Evolutionary conservation across 345 rosid species (phyloP), one percentile per base, ranked within the genome.

Genomic region (sweet orange (Citrus sinensis)): DNA sequence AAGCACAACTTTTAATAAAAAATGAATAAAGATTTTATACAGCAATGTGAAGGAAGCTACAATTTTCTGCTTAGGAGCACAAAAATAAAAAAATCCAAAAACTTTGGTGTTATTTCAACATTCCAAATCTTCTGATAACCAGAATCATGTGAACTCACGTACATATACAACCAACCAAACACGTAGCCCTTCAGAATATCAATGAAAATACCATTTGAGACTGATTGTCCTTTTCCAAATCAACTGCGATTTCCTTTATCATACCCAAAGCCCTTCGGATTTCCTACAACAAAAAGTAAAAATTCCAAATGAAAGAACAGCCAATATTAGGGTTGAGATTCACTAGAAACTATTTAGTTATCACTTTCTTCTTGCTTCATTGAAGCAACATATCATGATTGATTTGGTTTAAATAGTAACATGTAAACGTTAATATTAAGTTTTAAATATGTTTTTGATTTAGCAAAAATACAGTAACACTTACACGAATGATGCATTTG

Each of bases 201-300:
- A 59, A 59, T 71, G 30, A 79, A 42, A 85, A 60, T 74, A 93
- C 98, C 98, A 85, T 87, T 39, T 83, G 87, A 78, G 90, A 78
- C 80, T 90, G 85, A 78, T 90, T 85, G 54, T 88, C 90, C 84
- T 68, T 90, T 87, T 94, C 99, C 61, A 94, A 74, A 78, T 90
- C 89, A 85, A 94, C 90, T 13, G 94, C 97, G 13, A 91, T 84
- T 46, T 89, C 89, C 90, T 89, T 94, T 86, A 92, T 85, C 84
- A 83, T 78, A 75, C 55, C 78, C 80, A 92, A 81, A 60, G 93
- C 83, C 84, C 88, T 92, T 65, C 92, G 86, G 1, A 92, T 85
- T 59, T 96, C 99, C 99, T 93, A 89, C 56, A 73, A 64, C 63
- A 78, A 80, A 11, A 30, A 66, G 51, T 35, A 20, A 76, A 14